Evolutionary conservation across 139 green algal species (phyloP), one percentile per base, ranked within the genome.

Genomic region (Nannochloris sp.): DNA sequence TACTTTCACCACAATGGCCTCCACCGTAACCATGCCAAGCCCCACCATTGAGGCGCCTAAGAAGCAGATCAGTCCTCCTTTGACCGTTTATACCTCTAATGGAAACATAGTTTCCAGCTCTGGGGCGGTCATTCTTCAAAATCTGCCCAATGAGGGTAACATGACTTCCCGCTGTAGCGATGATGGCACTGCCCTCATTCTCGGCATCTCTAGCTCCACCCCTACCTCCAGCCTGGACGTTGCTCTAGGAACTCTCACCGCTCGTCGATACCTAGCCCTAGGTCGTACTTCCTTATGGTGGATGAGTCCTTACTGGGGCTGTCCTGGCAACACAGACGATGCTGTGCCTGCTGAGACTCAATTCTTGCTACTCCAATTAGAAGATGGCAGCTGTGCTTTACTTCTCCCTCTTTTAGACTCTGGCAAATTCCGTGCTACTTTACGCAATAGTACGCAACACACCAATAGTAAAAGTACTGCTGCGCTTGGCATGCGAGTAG

Each of bases 221-320:
- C n/a, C n/a, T n/a, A n/a, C n/a, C n/a, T 45, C 37, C 37, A 19
- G 9, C 9, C 37, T 19, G 9, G 37, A 45, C 12, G 9, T 45
- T 12, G 9, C 37, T 12, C 12, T 45, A 12, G 37, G 37, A 9
- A 45, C 37, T 12, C 37, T 45, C 12, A 19, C 9, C 37, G 9
- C 37, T 12, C 9, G 9, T 19, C 37, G 37, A 12, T 45, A 78
- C 46, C 46, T 79, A 42, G 68, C 71, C 6, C 55, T 42, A 6
- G 60, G 62, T 30, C 61, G 79, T 25, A 80, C 61, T 65, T 85
- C 77, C 75, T 78, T 93, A 19, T 97, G 88, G 86, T 95, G 86
- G 87, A 92, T 92, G 85, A 90, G 82, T 4, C 89, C 85, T 25
- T 83, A 86, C 70, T 95, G 89, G 86, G 86, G 82, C 57, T n/a